phyloP scores from a whole-genome alignment of 2,329 filamentous ascomycete genomes.

The Colletotrichum navitas region DNA sequence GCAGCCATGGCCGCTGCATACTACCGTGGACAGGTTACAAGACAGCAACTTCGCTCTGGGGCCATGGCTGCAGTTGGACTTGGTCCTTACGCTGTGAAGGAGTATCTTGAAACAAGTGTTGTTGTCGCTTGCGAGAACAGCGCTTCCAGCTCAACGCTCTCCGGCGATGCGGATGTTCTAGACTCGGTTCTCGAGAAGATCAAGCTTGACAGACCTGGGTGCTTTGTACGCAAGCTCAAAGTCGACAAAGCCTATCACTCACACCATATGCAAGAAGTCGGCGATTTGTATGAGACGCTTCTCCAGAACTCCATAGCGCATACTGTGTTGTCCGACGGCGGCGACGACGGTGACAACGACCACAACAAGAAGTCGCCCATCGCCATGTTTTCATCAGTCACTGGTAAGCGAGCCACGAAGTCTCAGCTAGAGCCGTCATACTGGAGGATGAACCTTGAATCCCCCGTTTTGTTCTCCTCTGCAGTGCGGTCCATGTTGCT shows the following conservation, averaged over 20 bases:
- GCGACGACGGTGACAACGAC: neutral
- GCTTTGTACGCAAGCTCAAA: neutral
- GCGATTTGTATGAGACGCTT: neutral
- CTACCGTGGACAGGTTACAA: conserved; percentile 50
- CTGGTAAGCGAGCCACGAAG: neutral
- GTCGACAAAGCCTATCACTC: neutral
- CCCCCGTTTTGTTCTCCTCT: conserved; percentile 58
- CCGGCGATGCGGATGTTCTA: neutral
- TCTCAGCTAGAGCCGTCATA: conserved; percentile 47
- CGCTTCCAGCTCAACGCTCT: neutral
- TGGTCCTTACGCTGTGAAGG: neutral
- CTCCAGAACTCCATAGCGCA: neutral
- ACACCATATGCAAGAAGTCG: neutral
- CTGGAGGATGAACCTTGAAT: conserved; percentile 59
- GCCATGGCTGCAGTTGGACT: conserved; percentile 49
- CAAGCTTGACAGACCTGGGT: neutral
- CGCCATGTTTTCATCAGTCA: neutral
- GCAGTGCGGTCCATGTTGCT: conserved; percentile 52
- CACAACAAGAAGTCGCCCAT: neutral
- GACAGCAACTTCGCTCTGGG: conserved; percentile 40
- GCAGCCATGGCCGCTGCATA: conserved; percentile 56
- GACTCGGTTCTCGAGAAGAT: neutral
- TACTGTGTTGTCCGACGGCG: neutral
- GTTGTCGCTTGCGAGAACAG: neutral
- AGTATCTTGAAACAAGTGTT: neutral